phyloP scores from a whole-genome alignment of 352 stramenopile species.

The Pythium oligandrum region DNA sequence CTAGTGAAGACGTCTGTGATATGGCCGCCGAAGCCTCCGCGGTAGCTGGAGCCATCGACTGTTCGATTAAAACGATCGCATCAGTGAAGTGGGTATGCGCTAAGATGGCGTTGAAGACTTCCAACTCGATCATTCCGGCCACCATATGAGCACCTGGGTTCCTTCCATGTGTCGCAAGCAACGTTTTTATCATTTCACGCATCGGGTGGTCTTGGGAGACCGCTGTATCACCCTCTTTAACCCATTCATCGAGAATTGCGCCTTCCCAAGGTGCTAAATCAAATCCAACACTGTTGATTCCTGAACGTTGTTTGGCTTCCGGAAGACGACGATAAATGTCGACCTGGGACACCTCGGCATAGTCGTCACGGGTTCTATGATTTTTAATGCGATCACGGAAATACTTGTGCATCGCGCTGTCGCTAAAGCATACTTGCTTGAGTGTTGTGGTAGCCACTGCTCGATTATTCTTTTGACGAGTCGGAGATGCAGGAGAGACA shows the following conservation, averaged over 20 bases:
- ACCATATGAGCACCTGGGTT: slow-evolving; percentile 46
- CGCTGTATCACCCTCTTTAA: slow-evolving; percentile 5
- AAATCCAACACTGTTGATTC: slow-evolving; percentile 4
- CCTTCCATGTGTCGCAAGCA: slow-evolving; percentile 12
- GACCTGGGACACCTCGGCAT: slow-evolving; percentile 45
- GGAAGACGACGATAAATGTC: slow-evolving; percentile 37
- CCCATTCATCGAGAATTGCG: slow-evolving; percentile 20
- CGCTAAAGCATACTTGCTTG: slow-evolving; percentile 25
- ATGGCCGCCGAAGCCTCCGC: not conserved
- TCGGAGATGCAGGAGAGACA: too few relatives aligned
- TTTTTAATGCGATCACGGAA: slow-evolving; percentile 30
- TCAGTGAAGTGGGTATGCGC: slow-evolving; percentile 39
- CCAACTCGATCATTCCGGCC: slow-evolving; percentile 41
- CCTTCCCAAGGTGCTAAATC: slow-evolving; percentile 33
- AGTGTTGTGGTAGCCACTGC: not conserved
- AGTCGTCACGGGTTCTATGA: slow-evolving; percentile 28
- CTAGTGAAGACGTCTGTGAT: slow-evolving; percentile 12
- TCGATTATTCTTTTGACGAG: too few relatives aligned
- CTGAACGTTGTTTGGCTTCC: slow-evolving; percentile 5
- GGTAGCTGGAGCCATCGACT: not conserved
- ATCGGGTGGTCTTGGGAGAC: slow-evolving; percentile 12
- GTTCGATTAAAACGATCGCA: slow-evolving; percentile 29
- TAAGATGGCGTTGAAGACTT: slow-evolving; percentile 33
- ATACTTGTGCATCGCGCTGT: slow-evolving; percentile 35
- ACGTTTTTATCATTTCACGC: slow-evolving; percentile 21